Percentiles rank a stretch among this genome's conserved stretches.
phyloP scores from a whole-genome alignment of 768 basidiomycete genomes.

The Kwoniella newhampshirensis region DNA sequence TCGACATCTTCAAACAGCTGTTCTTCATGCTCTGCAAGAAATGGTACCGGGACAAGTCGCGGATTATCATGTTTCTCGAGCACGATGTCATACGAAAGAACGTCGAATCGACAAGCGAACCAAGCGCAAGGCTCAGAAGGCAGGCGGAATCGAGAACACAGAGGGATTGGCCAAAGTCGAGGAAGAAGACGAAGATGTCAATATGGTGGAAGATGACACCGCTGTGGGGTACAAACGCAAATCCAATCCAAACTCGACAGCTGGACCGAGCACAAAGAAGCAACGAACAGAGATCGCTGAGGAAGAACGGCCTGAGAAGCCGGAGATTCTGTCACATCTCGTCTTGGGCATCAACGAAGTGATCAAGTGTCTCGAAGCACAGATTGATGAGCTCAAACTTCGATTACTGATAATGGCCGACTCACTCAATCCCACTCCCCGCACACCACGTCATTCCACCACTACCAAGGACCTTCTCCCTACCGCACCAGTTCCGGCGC shows the following conservation, averaged over 20 bases:
- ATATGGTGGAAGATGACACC: slow-evolving; percentile 2
- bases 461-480: slow-evolving; percentile 12
- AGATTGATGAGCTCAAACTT: slow-evolving; percentile 38
- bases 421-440: slow-evolving; percentile 11
- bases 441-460: not conserved
- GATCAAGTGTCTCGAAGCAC: slow-evolving; percentile 45
- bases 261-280: slow-evolving; percentile 2
- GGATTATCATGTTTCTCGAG: slow-evolving; percentile 40
- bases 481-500: slow-evolving; percentile 20
- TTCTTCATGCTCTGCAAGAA: slow-evolving; percentile 28
- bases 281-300: not conserved
- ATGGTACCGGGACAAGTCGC: slow-evolving; percentile 35
- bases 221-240: not conserved
- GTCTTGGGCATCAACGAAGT: slow-evolving; percentile 51
- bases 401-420: slow-evolving; percentile 36
- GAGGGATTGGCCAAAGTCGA: not conserved
- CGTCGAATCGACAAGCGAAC: slow-evolving; percentile 17
- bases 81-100: slow-evolving; percentile 34
- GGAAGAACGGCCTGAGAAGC: slow-evolving; percentile 16
- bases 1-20: slow-evolving; percentile 34
- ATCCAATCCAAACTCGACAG: not conserved
- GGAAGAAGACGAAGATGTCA: not conserved
- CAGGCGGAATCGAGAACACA: not conserved
- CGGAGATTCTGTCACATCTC: slow-evolving; percentile 38
- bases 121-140: not conserved